Evolutionary conservation across 2,329 filamentous ascomycete genomes (phyloP), one percentile per base, ranked within the genome.

Genomic region (Fusarium duplospermum): DNA sequence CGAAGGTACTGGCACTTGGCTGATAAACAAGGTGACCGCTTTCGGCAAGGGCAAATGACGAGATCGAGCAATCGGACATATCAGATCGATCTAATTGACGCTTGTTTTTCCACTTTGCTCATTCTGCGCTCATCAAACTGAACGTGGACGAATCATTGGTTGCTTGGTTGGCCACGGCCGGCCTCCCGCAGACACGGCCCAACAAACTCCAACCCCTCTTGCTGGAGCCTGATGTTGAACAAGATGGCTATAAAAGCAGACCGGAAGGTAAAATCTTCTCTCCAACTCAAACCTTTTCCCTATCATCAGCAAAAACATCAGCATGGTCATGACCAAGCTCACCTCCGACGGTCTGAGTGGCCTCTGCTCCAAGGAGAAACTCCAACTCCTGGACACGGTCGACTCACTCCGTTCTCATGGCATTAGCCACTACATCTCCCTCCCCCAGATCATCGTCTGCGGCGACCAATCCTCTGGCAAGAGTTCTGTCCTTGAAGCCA

Each of bases 381-480:
- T 63, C 73, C 10, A 76, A 77, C 58, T 75, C 76, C 50, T 85
- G 0, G 80, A 84, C n/a, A 77, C 81, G 8, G 81, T 84, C 27
- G 82, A 84, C 40, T 79, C 70, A 2, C 79, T 85, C 1, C 80
- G 82, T 8, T 77, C 79, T 7, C 77, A 80, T 11, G 82, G 82
- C 3, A 77, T 85, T n/a, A 79, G 78, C 27, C 79, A 80, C n/a
- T 82, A 81, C 42, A 69, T 85, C 11, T 78, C 77, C 18, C 74
- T 87, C 0, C 87, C 86, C 1, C 84, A 88, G 63, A 76, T 89
- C 18, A 84, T 90, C 3, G 87, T 90, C 9, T 90, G 87, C 62
- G 90, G 91, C 1, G 87, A 91, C 63, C 89, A 92, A 73, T 90
- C 88, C 0, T 87, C 88, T 1, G 90, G 90, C 3, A 93, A 93